These are phyloP conservation scores for Auxenochlorella pyrenoidosa DNA, from an alignment of 139 green algal genomes.

Conservation along the genomic window DNA sequence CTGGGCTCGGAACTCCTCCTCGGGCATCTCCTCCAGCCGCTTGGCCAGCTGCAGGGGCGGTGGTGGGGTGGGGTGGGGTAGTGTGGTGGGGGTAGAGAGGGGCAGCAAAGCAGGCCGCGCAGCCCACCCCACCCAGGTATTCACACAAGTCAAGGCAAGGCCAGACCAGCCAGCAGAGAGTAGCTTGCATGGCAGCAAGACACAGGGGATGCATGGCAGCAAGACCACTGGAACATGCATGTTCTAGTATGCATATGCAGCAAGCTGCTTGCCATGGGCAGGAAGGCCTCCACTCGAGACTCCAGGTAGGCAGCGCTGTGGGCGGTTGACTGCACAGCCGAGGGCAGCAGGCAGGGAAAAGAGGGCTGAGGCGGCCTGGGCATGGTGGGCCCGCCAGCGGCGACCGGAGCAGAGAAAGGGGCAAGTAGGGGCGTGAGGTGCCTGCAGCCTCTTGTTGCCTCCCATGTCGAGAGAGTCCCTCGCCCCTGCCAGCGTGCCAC, in stretches of 20 bases:
- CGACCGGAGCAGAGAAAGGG: too few species aligned
- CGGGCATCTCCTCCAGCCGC: constrained; percentile 35
- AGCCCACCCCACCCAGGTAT: too few species aligned
- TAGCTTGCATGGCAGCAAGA: too few species aligned
- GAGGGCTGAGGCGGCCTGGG: neutral
- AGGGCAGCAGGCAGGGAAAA: neutral
- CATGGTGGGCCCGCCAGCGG: neutral
- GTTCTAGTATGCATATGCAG: neutral
- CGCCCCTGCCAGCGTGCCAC: neutral
- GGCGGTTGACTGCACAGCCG: constrained; percentile 48
- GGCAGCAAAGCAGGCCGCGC: too few species aligned
- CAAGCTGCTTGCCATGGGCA: constrained; percentile 34
- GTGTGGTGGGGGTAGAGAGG: too few species aligned
- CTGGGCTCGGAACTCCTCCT: constrained; percentile 45
- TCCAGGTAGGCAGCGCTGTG: constrained; percentile 69
- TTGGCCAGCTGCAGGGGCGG: constrained; percentile 35
- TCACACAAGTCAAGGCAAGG: too few species aligned
- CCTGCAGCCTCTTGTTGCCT: too few species aligned
- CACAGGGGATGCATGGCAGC: too few species aligned
- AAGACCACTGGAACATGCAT: neutral
- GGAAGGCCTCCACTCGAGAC: constrained; percentile 69
- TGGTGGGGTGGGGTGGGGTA: neutral
- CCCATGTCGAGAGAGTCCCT: neutral
- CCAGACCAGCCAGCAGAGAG: too few species aligned
- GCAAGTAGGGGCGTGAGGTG: too few species aligned